Base-by-base conservation (phyloP, 768 basidiomycete species). In the Mycena vitilis region DNA sequence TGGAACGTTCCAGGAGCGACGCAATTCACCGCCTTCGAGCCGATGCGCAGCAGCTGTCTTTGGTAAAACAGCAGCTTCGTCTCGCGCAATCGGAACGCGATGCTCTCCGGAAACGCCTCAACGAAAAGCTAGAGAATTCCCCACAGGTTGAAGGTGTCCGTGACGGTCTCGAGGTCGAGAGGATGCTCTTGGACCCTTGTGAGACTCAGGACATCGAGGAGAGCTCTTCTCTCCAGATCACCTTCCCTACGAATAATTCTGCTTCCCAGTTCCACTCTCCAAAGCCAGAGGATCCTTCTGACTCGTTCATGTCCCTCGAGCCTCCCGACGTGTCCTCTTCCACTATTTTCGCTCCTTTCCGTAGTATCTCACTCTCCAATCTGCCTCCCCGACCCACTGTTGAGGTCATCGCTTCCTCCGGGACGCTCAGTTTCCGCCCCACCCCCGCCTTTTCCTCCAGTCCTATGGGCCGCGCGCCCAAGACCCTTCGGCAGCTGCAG, bases 401-500 rank as follows among this genome's bases (percentile, higher is more conserved):
- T 4, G 68, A 69, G n/a, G 68, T 69, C 30, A 65, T 69, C 15
- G 60, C 63, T 59, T 71, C 71, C 23, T 65, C 67, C 40, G 53
- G 65, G 5, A 42, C 68, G 20, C 38, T 37, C 42, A 48, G 47
- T 62, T 58, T 65, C 7, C 70, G 44, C 44, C 49, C 53, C 15
- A 51, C 66, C 5, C 45, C 65, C 15, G 25, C 23, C 9, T 56
- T 52, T 13, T 22, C 65, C 36, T 59, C 65, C 22, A 38, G n/a
- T 25, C 58, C 61, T 1, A 23, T 42, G 30, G 51, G 57, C 3
- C 78, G 78, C 59, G 71, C 73, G 6, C 78, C 81, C 22, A 81
- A 78, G 75, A 81, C 69, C 71, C 73, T 85, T 40, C 80, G 77
- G 12, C 82, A 85, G 44, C 72, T 85, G 13, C 81, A 83, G 57